Conservation (phyloP, 176 grass and related monocot species). For the Aegilops umbellulata region DNA sequence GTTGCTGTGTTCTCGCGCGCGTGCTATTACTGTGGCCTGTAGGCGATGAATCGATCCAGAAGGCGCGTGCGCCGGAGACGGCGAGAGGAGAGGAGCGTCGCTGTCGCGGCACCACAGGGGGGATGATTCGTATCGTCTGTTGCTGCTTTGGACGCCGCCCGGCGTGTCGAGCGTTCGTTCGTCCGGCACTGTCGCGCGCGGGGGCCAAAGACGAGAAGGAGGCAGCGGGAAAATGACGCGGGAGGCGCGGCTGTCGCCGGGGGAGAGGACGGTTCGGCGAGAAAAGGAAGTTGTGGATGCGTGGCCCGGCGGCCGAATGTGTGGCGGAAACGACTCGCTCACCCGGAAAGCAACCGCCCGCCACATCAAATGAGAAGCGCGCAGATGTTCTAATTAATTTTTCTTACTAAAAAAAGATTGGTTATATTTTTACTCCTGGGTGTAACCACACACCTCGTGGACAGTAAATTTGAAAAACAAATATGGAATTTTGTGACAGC, state of each 20-base stretch:
- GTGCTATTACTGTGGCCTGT: too few species aligned
- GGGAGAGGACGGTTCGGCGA: neutral
- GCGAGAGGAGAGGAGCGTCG: neutral
- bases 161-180: neutral
- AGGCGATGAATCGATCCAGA: neutral
- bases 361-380: neutral
- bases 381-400: too few species aligned
- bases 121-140: neutral
- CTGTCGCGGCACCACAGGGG: constrained; percentile 2
- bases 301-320: constrained; percentile 25
- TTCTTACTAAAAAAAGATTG: too few species aligned
- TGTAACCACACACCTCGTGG: too few species aligned
- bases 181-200: neutral
- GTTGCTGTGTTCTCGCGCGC: neutral
- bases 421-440: too few species aligned
- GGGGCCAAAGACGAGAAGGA: neutral
- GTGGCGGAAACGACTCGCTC: constrained; percentile 24
- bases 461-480: too few species aligned
- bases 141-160: constrained; percentile 11
- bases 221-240: neutral
- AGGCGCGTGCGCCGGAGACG: neutral
- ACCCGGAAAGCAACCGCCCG: constrained; percentile 8
- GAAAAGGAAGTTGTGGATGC: constrained; percentile 24
- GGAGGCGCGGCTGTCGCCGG: neutral
- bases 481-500: too few species aligned